A percentile compares a stretch with the other conserved stretches of the same genome.
phyloP scores from a whole-genome alignment of 768 basidiomycete genomes.

The Leccinum subtestaceum region DNA sequence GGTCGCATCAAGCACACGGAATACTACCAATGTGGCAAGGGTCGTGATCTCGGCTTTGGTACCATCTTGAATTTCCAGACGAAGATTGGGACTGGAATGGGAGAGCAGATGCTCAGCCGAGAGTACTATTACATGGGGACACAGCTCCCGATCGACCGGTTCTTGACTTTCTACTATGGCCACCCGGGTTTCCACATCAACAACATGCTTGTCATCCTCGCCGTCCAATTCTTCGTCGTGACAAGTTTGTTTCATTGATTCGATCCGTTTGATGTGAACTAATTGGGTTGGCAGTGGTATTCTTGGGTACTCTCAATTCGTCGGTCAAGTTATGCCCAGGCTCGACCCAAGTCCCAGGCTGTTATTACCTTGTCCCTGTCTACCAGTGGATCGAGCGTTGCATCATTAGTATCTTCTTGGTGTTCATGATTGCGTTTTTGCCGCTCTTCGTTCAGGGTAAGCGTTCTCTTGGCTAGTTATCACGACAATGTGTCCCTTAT shows the following conservation, averaged over 20 bases:
- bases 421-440: conserved; percentile 96
- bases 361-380: conserved; percentile 92
- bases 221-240: conserved; percentile 92
- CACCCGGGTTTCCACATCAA: conserved; percentile 99
- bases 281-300: conserved; percentile 64
- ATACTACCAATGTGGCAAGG: conserved; percentile 99
- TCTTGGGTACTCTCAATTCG: conserved; percentile 88
- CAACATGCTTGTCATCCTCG: conserved; percentile 97
- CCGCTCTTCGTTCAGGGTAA: conserved; percentile 93
- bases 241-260: conserved; percentile 57
- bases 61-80: conserved; percentile 99
- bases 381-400: conserved; percentile 95
- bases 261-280: conserved; percentile 17
- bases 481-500: conserved; percentile 17
- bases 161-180: conserved; percentile 99
- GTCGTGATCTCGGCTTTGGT: conserved; percentile 97
- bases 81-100: conserved; percentile 99
- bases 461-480: conserved; percentile 13
- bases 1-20: conserved; percentile 98
- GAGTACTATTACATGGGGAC: conserved; percentile 99
- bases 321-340: conserved; percentile 80
- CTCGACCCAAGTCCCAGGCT: conserved; percentile 67
- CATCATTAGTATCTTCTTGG: conserved; percentile 97
- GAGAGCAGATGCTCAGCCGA: conserved; percentile 98
- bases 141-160: conserved; percentile 95